Evolutionary conservation across 805 yeast genomes (phyloP).

Genomic region (Saccharomycopsis javanensis): DNA sequence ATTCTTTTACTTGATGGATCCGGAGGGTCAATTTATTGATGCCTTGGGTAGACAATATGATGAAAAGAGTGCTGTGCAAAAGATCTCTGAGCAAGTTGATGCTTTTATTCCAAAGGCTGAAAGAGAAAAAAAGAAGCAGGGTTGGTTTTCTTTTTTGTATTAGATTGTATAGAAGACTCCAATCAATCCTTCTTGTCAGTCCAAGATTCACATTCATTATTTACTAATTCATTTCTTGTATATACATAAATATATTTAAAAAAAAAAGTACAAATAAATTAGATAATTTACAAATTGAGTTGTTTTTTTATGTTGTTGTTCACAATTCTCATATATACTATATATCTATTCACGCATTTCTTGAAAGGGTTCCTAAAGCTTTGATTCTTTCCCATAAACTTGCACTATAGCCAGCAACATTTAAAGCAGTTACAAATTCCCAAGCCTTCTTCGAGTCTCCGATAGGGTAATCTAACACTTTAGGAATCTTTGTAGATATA

Average conservation of each 20-base stretch:
- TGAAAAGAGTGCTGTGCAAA: conserved; percentile 65
- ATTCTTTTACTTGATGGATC: conserved; percentile 94
- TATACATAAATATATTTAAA: not conserved
- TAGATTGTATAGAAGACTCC: not conserved
- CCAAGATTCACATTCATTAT: not conserved
- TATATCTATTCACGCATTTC: conserved; percentile 8
- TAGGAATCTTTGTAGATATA: conserved; percentile 76
- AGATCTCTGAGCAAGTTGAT: conserved; percentile 65
- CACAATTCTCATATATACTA: not conserved
- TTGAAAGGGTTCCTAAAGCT: conserved; percentile 42
- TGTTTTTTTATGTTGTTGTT: too few relatives aligned
- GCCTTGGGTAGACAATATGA: conserved; percentile 89
- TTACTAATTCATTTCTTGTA: not conserved
- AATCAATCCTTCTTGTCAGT: not conserved
- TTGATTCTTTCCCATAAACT: conserved; percentile 61
- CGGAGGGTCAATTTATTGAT: conserved; percentile 93
- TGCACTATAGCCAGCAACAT: conserved; percentile 72
- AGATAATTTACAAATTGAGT: not conserved
- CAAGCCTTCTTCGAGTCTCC: conserved; percentile 74
- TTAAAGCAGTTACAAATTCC: conserved; percentile 75
- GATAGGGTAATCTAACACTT: conserved; percentile 87
- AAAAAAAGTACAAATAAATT: not conserved
- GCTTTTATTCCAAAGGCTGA: conserved; percentile 66
- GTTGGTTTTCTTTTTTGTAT: conserved; percentile 39
- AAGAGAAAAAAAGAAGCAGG: conserved; percentile 53